Evolutionary conservation across 768 basidiomycete genomes (phyloP), one percentile per base, ranked within the genome.

Genomic region (Termitomyces sp.): DNA sequence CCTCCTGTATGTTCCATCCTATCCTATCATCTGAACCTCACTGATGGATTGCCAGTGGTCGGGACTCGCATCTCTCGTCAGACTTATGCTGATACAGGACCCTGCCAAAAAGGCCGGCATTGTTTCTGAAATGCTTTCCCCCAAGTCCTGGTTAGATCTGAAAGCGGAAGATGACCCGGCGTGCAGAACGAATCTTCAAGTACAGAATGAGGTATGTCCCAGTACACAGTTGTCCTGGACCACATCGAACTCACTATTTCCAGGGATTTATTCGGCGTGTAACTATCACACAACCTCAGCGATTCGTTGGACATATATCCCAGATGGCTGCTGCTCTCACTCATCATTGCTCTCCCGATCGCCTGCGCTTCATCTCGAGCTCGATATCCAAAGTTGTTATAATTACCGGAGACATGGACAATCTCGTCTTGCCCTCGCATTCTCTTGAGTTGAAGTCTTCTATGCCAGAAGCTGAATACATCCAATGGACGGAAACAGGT

Each of bases 311-410:
- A 0, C 70, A 80, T 28, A 55, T 93, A 15, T 89, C 86, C 11
- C 92, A 94, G 67, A 84, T 88, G 81, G 75, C 72, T 14, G 88
- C 91, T 1, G 84, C 64, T 0, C 60, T 88, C 1, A 86, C 84
- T 0, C 89, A 92, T 64, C 64, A 77, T 52, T 83, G 90, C 61
- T 64, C 71, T 5, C 68, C 78, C 0, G 73, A 74, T 0, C 75
- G 79, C 5, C 74, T 87, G 19, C 68, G 70, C 12, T 65, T 57
- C 37, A 79, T 89, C 45, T 80, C 83, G 0, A 65, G 68, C 0
- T 71, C 73, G 3, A 79, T 91, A 21, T 85, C 88, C 11, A 89
- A 89, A 64, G 76, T 90, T 8, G 62, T 77, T 31, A 84, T 83
- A 52, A 64, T 90, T n/a, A 87, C 85, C 0, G 90, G 87, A 2